These are phyloP conservation scores for Uronychia binucleata DNA, from an alignment of 73 alveolate species.

Conservation along the genomic window DNA sequence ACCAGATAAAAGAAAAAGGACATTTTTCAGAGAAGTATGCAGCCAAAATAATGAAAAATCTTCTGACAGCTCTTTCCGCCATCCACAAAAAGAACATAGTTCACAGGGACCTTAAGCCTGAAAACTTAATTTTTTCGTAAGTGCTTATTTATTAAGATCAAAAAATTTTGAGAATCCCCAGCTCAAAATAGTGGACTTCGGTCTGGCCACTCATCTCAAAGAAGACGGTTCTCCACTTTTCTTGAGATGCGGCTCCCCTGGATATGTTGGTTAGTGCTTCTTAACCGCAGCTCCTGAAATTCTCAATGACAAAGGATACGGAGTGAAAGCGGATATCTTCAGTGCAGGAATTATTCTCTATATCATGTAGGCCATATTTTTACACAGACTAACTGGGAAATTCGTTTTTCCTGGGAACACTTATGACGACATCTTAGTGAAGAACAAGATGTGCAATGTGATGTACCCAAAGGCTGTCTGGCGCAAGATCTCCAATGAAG, in stretches of 20 bases:
- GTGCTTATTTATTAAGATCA: neutral
- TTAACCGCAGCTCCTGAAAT: slow-evolving; percentile 6
- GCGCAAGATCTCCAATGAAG: neutral
- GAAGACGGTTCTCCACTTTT: slow-evolving; percentile 17
- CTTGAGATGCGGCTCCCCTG: slow-evolving; percentile 34
- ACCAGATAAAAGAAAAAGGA: slow-evolving; percentile 2
- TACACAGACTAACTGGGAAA: slow-evolving; percentile 44
- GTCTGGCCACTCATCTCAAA: slow-evolving; percentile 29
- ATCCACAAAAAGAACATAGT: slow-evolving; percentile 66
- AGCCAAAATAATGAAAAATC: slow-evolving; percentile 56
- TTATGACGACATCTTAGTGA: slow-evolving; percentile 32
- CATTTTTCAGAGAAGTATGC: slow-evolving; percentile 64
- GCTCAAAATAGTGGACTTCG: slow-evolving; percentile 46
- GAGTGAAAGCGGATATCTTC: slow-evolving; percentile 39
- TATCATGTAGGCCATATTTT: slow-evolving; percentile 10
- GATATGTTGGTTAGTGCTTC: neutral
- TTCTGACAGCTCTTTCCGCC: slow-evolving; percentile 58
- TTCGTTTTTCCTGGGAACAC: slow-evolving; percentile 47
- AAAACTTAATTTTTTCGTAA: slow-evolving; percentile 42
- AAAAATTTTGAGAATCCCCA: neutral
- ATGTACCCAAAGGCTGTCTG: slow-evolving; percentile 19
- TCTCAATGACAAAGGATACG: slow-evolving; percentile 3
- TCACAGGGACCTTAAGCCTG: slow-evolving; percentile 74
- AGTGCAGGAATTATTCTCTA: slow-evolving; percentile 55
- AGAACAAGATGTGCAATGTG: slow-evolving; percentile 25